These are phyloP conservation scores for Salix koriyanagi DNA, from an alignment of 345 rosid genomes.

Conservation along the genomic window DNA sequence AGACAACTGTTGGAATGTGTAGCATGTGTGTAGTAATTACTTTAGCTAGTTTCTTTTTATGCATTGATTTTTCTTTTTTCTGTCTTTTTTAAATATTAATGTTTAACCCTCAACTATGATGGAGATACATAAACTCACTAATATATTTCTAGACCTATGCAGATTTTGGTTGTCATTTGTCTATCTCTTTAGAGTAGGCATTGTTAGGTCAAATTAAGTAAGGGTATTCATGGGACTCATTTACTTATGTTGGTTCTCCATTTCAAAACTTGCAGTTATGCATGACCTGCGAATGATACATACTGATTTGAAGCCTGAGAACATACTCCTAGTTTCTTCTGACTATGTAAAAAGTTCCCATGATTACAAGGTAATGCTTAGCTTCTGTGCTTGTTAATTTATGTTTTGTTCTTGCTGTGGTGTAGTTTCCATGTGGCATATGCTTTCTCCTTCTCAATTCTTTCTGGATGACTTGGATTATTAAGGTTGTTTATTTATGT, in stretches of 20 bases:
- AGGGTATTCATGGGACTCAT: background rate
- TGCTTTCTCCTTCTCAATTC: background rate
- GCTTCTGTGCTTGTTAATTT: background rate
- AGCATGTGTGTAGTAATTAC: conserved; percentile 96
- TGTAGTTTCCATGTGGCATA: background rate
- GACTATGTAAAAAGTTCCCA: conserved; percentile 79
- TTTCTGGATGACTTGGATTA: background rate
- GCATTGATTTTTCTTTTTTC: background rate
- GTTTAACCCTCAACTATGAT: background rate
- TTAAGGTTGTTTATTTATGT: background rate
- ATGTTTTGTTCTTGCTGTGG: background rate
- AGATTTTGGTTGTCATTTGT: background rate
- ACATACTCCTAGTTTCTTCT: conserved; percentile 64
- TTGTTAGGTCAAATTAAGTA: conserved; percentile 13
- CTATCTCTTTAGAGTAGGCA: background rate
- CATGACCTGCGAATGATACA: conserved; percentile 80
- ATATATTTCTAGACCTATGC: background rate
- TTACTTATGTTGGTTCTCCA: conserved; percentile 13
- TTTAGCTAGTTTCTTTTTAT: conserved; percentile 46
- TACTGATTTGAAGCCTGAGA: conserved; percentile 88
- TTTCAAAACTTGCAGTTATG: conserved; percentile 58
- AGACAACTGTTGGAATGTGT: conserved; percentile 99
- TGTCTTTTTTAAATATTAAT: conserved; percentile 1
- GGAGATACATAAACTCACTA: background rate
- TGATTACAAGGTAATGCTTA: conserved; percentile 56